phyloP scores from a whole-genome alignment of 768 basidiomycete genomes.

The Hygrocybe coccinea region DNA sequence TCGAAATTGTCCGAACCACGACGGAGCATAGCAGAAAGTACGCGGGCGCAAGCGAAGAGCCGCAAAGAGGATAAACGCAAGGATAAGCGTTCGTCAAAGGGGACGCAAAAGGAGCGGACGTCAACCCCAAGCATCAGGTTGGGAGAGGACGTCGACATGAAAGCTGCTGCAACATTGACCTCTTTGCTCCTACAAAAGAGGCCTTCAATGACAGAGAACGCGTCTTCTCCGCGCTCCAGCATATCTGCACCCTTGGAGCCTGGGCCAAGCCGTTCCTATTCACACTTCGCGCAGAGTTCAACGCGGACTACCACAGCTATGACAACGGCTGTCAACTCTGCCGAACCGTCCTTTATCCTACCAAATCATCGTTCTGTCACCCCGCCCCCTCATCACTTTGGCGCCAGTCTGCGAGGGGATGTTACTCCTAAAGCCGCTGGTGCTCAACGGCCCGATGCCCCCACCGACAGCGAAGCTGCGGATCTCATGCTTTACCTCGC shows the following conservation, averaged over 20 bases:
- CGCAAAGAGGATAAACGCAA: conserved; percentile 36
- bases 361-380: conserved; percentile 28
- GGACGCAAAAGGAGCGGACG: conserved; percentile 42
- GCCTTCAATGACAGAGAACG: conserved; percentile 41
- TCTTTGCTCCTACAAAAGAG: conserved; percentile 62
- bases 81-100: conserved; percentile 41
- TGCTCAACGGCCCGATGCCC: conserved; percentile 17
- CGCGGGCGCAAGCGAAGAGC: conserved; percentile 43
- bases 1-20: conserved; percentile 29
- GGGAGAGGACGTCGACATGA: conserved; percentile 64
- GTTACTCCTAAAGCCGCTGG: conserved; percentile 2
- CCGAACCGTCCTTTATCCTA: conserved; percentile 32
- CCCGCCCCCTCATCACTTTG: conserved; percentile 14
- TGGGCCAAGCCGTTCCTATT: conserved; percentile 56
- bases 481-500: conserved; percentile 81
- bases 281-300: conserved; percentile 66
- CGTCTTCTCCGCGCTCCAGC: conserved; percentile 46
- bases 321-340: conserved; percentile 36
- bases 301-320: conserved; percentile 45
- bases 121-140: conserved; percentile 38
- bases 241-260: conserved; percentile 47
- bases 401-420: not conserved
- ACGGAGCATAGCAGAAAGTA: conserved; percentile 43
- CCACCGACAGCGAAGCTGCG: conserved; percentile 81
- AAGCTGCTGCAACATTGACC: conserved; percentile 77